These are phyloP conservation scores for Collariella sp. DNA, from an alignment of 495 filamentous ascomycete species.

Conservation along the genomic window DNA sequence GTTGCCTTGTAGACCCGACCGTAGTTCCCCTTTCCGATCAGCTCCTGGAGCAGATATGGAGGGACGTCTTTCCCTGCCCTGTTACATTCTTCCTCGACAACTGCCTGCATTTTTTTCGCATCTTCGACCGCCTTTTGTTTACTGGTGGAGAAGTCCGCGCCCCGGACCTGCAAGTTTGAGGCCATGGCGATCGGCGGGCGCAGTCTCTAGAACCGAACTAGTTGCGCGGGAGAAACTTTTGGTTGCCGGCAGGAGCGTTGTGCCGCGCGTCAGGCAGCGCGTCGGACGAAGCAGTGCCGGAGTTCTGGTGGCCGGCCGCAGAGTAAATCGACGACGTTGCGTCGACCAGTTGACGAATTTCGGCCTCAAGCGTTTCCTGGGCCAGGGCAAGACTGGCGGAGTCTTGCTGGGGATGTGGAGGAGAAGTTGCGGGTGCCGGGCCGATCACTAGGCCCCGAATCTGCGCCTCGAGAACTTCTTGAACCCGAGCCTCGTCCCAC, in stretches of 20 bases:
- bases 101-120: slow-evolving; percentile 45
- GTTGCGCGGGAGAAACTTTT: neutral
- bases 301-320: neutral
- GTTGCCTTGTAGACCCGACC: slow-evolving; percentile 85
- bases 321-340: too few relatives aligned
- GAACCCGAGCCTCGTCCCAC: too few relatives aligned
- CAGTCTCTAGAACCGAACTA: neutral
- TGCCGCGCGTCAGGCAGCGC: neutral
- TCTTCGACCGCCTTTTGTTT: slow-evolving; percentile 47
- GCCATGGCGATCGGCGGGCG: slow-evolving; percentile 27
- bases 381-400: too few relatives aligned
- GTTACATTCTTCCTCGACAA: slow-evolving; percentile 40
- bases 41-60: slow-evolving; percentile 69
- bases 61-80: slow-evolving; percentile 42
- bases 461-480: neutral
- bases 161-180: slow-evolving; percentile 30
- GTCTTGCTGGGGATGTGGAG: too few relatives aligned
- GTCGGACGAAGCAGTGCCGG: neutral
- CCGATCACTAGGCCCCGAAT: neutral
- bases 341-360: too few relatives aligned
- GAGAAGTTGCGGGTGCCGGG: neutral
- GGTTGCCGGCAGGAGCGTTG: neutral
- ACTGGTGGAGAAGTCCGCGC: slow-evolving; percentile 28
- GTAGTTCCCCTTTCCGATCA: slow-evolving; percentile 94
- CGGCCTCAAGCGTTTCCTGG: too few relatives aligned